Evolutionary conservation across 192 early-diverging fungal genomes (phyloP).

Genomic region (Dissophora globulifera): DNA sequence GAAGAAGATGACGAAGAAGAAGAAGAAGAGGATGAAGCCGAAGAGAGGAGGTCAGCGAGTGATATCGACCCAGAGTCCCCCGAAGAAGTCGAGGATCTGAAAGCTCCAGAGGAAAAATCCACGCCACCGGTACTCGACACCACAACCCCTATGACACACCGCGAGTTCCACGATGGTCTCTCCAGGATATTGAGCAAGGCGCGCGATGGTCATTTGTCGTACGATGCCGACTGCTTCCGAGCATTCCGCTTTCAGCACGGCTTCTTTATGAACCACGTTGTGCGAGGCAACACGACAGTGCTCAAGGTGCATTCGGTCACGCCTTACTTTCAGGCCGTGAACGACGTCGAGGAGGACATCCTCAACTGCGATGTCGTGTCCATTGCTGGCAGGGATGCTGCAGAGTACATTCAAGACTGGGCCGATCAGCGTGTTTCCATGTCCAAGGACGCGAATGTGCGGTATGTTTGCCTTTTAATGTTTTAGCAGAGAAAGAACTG

Average conservation of each 20-base stretch:
- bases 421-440: conserved; percentile 20
- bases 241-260: conserved; percentile 26
- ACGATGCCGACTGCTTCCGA: conserved; percentile 41
- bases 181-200: conserved; percentile 16
- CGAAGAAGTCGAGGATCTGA: neutral
- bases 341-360: conserved; percentile 6
- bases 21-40: neutral
- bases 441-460: conserved; percentile 37
- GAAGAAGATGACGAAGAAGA: neutral
- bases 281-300: conserved; percentile 23
- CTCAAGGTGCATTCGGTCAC: conserved; percentile 24
- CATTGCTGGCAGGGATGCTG: conserved; percentile 15
- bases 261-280: conserved; percentile 38
- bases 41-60: neutral
- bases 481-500: too few species aligned
- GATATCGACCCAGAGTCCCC: neutral
- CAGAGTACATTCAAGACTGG: conserved; percentile 34
- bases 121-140: too few species aligned
- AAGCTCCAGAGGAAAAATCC: neutral
- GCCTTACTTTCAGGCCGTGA: conserved; percentile 6
- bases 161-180: conserved; percentile 32
- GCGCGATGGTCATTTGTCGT: conserved; percentile 43
- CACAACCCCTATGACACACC: conserved; percentile 11
- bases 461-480: neutral
- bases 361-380: conserved; percentile 32